Conservation (phyloP, 306 rosid genomes). For the Glycine soja region DNA sequence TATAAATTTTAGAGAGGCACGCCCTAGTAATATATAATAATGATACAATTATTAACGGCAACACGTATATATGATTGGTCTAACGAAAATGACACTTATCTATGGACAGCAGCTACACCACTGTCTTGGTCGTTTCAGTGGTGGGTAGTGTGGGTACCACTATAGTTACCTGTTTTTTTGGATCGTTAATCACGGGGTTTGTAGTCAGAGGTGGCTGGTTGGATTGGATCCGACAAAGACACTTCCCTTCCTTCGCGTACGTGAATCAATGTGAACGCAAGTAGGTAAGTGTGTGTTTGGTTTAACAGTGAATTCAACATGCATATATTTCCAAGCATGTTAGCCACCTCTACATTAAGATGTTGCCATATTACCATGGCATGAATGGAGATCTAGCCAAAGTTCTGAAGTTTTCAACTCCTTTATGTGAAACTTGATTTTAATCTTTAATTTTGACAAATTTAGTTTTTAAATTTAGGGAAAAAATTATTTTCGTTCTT, state of each 20-base stretch:
- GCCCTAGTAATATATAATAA: neutral
- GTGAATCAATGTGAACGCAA: neutral
- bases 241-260: neutral
- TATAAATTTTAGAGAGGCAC: neutral
- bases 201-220: neutral
- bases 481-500: too few species aligned
- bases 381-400: too few species aligned
- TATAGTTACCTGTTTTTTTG: neutral
- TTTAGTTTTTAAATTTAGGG: too few species aligned
- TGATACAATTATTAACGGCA: neutral
- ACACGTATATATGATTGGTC: neutral
- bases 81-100: conserved; percentile 6
- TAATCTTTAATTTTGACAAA: too few species aligned
- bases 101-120: neutral
- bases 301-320: too few species aligned
- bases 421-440: too few species aligned
- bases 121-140: neutral
- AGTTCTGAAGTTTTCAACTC: too few species aligned
- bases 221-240: neutral
- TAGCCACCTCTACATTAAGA: too few species aligned
- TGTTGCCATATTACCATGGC: too few species aligned
- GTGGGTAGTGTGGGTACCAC: neutral
- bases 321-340: too few species aligned
- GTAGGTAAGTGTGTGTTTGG: too few species aligned
- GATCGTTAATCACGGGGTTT: conserved; percentile 36